Evolutionary conservation across 257 asterid genomes (phyloP), one percentile per base, ranked within the genome.

Genomic region (Solanum appendiculatum): DNA sequence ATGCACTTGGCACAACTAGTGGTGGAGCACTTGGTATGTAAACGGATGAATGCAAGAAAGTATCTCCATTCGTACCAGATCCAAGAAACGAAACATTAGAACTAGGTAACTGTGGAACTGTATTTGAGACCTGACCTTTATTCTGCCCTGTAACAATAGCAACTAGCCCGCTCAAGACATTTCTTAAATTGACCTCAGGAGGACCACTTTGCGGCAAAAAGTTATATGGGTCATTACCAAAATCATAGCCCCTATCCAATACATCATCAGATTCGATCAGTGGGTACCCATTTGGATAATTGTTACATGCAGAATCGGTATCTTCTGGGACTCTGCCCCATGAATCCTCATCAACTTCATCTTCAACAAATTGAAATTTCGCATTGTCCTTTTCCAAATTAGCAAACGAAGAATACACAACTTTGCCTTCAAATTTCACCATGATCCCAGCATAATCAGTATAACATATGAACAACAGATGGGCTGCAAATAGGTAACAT

Each of bases 1-100:
- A 90, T 36, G 97, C 92, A 89, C 91, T 90, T 60, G 92, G 94
- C 91, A 93, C 97, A 86, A 93, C 89, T 77, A 97, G 95, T 1
- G 99, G 99, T 18, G 99, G 99, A 80, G 99, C 99, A 92, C 99
- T 97, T 2, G 99, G 99, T 82, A 86, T 94, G 92, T 92, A 97
- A 87, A 97, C 99, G 13, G 99, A 97, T 44, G 98, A 89, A 69
- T 97, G 96, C 93, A 97, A 90, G 88, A 92, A 89, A 7, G 97
- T 94, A 86, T 95, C 98, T 37, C 99, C 99, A 87, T 97, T 93
- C 89, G 92, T 94, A 9, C 94, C 94, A 84, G 98, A 93, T 34
- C 95, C 98, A 85, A 97, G 98, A 89, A 97, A 97, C 2, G 99
- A 93, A 39, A 90, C 98, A 88, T 93, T 91, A 34, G 98, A 93